Evolutionary conservation across 495 filamentous ascomycete genomes (phyloP), one percentile per base, ranked within the genome.

Genomic region (Bryoglossum gracile): DNA sequence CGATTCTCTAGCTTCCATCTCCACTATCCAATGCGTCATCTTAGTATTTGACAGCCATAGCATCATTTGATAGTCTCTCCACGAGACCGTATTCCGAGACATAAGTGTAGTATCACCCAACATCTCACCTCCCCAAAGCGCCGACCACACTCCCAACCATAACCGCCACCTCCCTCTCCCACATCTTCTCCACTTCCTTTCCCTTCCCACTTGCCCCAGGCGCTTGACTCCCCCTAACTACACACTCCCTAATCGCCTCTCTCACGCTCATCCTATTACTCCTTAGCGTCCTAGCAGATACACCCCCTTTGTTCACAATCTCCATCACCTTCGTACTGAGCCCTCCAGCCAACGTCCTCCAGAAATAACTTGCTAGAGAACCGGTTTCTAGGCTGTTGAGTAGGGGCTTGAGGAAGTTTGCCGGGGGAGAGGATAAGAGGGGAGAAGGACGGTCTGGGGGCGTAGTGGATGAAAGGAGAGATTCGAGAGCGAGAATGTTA

Each of bases 161-260:
- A 26, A 98, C 90, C 4, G 91, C 90, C 22, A 91, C 84, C 67
- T 96, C 92, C 46, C 90, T 78, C 60, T 97, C 94, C 83, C 88
- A 95, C 43, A 72, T 75, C 32, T 46, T 48, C 50, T n/a, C 70
- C 59, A 33, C 58, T 69, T 68, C 59, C 68, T 63, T 64, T 54
- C 62, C 66, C 32, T 69, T 70, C 11, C 59, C 57, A 1, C 68
- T 64, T 0, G 68, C 61, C 48, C 70, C 67, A 8, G 87, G 50
- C 18, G 51, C 26, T 17, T 46, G 81, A 19, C 88, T 68, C 43
- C 90, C 89, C 34, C 78, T 76, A 52, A 89, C 61, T 9, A 99
- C 94, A 54, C 88, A 94, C 25, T 89, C 84, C 40, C 82, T 72
- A 22, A 99, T 78, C 11, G 86, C 84, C 41, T 85, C 81, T 42